These are phyloP conservation scores for Tolypocladium guangdongense DNA, from an alignment of 2,329 filamentous ascomycete species.

Conservation along the genomic window DNA sequence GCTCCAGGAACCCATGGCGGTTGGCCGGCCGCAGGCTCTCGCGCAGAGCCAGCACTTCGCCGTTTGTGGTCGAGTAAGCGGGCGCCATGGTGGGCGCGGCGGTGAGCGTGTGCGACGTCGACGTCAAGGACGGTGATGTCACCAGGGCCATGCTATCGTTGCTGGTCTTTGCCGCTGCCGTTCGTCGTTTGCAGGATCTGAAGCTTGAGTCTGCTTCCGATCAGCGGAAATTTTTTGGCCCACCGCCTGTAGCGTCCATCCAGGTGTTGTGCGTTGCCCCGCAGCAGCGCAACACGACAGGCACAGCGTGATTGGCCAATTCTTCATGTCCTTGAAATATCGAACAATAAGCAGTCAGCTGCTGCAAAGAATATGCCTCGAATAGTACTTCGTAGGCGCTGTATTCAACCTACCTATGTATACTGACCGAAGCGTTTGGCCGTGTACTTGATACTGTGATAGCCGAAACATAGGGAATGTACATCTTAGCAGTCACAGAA, in stretches of 20 bases:
- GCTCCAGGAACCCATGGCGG: conserved; percentile 69
- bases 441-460: too few species aligned
- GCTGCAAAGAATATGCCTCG: too few species aligned
- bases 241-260: conserved; percentile 4
- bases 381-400: too few species aligned
- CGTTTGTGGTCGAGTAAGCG: conserved; percentile 19
- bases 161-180: not conserved
- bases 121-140: conserved; percentile 50
- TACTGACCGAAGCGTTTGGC: too few species aligned
- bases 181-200: not conserved
- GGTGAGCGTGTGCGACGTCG: conserved; percentile 53
- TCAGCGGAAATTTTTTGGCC: conserved; percentile 5
- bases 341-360: too few species aligned
- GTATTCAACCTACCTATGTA: too few species aligned
- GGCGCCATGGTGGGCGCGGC: conserved; percentile 33
- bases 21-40: conserved; percentile 45
- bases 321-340: too few species aligned
- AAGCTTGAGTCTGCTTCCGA: not conserved
- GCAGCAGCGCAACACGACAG: too few species aligned
- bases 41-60: conserved; percentile 39
- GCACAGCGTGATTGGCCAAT: too few species aligned
- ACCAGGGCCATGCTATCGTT: conserved; percentile 22
- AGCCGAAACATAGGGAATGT: too few species aligned
- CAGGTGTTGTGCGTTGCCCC: not conserved
- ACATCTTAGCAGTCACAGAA: too few species aligned